These are phyloP conservation scores for Euphorbia neoarborescens DNA, from an alignment of 441 rosid genomes.

Conservation along the genomic window DNA sequence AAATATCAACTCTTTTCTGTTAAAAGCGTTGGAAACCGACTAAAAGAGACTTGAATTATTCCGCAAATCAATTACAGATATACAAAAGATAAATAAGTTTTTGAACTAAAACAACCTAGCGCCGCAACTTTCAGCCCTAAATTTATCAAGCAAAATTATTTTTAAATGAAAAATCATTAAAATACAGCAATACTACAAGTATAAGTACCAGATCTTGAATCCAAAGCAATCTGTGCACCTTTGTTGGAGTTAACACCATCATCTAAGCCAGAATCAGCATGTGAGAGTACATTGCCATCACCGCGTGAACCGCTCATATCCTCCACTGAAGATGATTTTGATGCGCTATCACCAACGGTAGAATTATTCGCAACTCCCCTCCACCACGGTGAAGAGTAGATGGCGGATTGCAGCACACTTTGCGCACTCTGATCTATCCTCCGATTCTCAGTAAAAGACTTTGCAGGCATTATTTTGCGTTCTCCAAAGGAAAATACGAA, in stretches of 20 bases:
- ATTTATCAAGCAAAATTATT: background rate
- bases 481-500: too few species aligned
- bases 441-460: conserved; percentile 25
- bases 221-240: conserved; percentile 15
- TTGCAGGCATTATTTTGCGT: conserved; percentile 39
- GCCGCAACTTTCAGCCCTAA: background rate
- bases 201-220: conserved; percentile 20
- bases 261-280: conserved; percentile 23
- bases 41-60: too few species aligned
- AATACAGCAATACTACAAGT: background rate
- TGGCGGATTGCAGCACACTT: conserved; percentile 28
- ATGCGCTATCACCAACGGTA: conserved; percentile 25
- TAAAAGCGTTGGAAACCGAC: too few species aligned
- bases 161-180: background rate
- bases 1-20: too few species aligned
- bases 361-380: conserved; percentile 31
- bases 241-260: conserved; percentile 19
- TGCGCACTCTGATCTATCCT: conserved; percentile 27
- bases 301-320: conserved; percentile 23
- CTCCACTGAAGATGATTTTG: conserved; percentile 26
- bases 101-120: too few species aligned
- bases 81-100: background rate
- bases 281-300: conserved; percentile 26
- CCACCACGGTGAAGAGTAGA: conserved; percentile 53
- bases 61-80: background rate